Percentiles rank a stretch among this genome's conserved stretches.
These are phyloP conservation scores for Sphenostylis stenocarpa DNA, from an alignment of 306 rosid species.

Conservation along the genomic window DNA sequence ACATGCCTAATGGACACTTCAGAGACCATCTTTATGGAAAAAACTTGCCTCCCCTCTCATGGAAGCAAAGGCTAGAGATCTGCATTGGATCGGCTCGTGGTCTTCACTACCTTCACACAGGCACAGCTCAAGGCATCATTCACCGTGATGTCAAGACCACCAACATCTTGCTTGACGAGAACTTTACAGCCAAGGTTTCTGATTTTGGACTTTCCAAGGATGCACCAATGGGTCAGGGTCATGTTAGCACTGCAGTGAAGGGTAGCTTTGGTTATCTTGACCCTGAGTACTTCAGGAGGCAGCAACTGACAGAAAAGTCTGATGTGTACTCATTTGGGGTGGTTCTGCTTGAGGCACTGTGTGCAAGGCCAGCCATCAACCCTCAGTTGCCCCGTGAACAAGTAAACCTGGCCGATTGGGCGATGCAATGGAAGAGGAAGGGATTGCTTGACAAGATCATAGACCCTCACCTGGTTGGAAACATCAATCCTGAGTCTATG, in stretches of 20 bases:
- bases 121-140: slow-evolving; percentile 66
- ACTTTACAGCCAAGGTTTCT: slow-evolving; percentile 61
- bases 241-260: slow-evolving; percentile 67
- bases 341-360: slow-evolving; percentile 52
- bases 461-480: slow-evolving; percentile 51
- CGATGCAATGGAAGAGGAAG: slow-evolving; percentile 66
- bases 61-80: slow-evolving; percentile 61
- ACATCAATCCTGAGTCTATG: slow-evolving; percentile 55
- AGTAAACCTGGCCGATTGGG: slow-evolving; percentile 69
- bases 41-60: slow-evolving; percentile 45
- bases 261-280: slow-evolving; percentile 73
- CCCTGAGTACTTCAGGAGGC: slow-evolving; percentile 68
- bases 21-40: slow-evolving; percentile 71
- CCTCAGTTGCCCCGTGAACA: slow-evolving; percentile 60
- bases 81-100: slow-evolving; percentile 64
- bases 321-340: slow-evolving; percentile 71
- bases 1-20: slow-evolving; percentile 59
- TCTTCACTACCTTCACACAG: slow-evolving; percentile 65
- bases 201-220: slow-evolving; percentile 71
- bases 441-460: slow-evolving; percentile 59
- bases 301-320: slow-evolving; percentile 62
- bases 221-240: slow-evolving; percentile 56
- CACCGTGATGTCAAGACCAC: slow-evolving; percentile 67
- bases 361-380: slow-evolving; percentile 63
- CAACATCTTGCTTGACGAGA: slow-evolving; percentile 58